Percentiles rank a stretch among this genome's conserved stretches.
These are phyloP conservation scores for Butyriboletus loyo DNA, from an alignment of 768 basidiomycete species.

Conservation along the genomic window DNA sequence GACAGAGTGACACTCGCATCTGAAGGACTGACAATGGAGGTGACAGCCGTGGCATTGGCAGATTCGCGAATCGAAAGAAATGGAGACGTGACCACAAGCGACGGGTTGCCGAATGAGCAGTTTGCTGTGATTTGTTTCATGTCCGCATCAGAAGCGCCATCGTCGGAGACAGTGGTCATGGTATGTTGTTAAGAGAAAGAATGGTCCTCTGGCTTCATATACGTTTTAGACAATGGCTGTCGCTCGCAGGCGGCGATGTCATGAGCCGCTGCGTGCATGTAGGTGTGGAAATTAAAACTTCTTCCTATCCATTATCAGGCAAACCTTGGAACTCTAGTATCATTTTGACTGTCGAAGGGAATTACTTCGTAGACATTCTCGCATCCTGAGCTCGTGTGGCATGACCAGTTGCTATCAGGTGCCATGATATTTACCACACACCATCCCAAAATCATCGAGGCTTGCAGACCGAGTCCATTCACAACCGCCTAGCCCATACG, in stretches of 20 bases:
- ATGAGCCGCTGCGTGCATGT: background rate
- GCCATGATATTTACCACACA: background rate
- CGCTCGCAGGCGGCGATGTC: background rate
- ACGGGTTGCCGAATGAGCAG: background rate
- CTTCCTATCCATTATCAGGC: background rate
- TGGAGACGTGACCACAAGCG: background rate
- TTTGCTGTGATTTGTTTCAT: constrained; percentile 4
- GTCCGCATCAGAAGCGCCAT: constrained; percentile 33
- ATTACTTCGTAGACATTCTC: background rate
- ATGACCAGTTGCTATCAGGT: background rate
- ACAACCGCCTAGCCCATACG: too few relatives aligned
- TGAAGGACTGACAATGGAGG: background rate
- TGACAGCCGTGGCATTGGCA: background rate
- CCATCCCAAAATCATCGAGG: too few relatives aligned
- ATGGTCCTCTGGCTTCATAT: constrained; percentile 17
- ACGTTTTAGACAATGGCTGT: constrained; percentile 1
- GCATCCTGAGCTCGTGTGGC: background rate
- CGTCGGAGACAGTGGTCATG: constrained; percentile 28
- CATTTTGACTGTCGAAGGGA: background rate
- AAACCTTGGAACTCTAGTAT: background rate
- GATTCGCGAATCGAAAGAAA: background rate
- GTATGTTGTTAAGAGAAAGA: constrained; percentile 12
- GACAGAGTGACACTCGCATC: background rate
- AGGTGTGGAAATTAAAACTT: background rate
- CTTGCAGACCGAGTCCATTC: too few relatives aligned